Evolutionary conservation across 257 asterid species (phyloP).

Genomic region (Solanum arcanum): DNA sequence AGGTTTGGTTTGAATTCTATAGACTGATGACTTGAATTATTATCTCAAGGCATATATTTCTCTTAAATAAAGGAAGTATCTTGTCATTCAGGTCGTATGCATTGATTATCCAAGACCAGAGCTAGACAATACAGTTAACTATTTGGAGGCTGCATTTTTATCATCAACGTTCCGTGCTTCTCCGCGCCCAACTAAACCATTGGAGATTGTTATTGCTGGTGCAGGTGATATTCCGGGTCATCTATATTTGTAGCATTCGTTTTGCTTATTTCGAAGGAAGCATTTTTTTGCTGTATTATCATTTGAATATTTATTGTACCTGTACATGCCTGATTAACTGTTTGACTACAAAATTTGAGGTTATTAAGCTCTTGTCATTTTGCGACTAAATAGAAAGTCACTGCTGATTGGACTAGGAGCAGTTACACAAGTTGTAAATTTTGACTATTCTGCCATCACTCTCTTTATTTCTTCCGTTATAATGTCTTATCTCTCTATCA

Average conservation of each 20-base stretch:
- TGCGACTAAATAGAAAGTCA: neutral
- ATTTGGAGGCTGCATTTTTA: constrained; percentile 75
- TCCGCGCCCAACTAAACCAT: constrained; percentile 68
- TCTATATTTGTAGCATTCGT: neutral
- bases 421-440: neutral
- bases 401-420: neutral
- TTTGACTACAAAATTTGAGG: neutral
- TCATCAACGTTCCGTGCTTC: constrained; percentile 58
- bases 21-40: neutral
- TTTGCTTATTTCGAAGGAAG: neutral
- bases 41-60: neutral
- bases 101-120: constrained; percentile 85
- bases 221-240: constrained; percentile 44
- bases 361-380: neutral
- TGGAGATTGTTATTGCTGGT: constrained; percentile 86
- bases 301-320: neutral
- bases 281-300: neutral
- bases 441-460: neutral
- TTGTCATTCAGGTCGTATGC: constrained; percentile 63
- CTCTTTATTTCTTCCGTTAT: neutral
- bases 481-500: neutral
- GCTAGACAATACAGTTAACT: constrained; percentile 67
- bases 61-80: neutral
- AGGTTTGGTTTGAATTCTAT: constrained; percentile 32
- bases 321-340: neutral